phyloP scores from a whole-genome alignment of 495 filamentous ascomycete species.

The Talaromyces thailandensis region DNA sequence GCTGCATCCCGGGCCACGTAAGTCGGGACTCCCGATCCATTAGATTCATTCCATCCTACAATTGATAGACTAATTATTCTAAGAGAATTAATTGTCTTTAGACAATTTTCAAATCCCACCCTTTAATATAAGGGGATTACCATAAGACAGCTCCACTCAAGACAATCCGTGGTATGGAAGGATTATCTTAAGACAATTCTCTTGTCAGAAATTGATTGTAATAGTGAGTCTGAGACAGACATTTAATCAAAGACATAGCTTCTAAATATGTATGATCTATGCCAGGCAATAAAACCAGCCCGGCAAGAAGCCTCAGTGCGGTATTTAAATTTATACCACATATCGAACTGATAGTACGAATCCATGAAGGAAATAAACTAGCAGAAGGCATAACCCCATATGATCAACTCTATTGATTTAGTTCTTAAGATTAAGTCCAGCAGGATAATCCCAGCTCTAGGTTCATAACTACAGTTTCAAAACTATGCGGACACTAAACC shows the following conservation, averaged over 20 bases:
- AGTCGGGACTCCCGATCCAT: background rate
- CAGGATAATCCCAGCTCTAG: background rate
- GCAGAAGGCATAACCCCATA: background rate
- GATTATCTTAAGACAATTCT: no score
- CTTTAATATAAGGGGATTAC: background rate
- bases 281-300: no score
- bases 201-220: no score
- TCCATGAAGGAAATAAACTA: background rate
- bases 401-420: conserved; percentile 1
- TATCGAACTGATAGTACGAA: background rate
- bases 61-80: background rate
- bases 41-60: background rate
- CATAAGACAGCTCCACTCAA: no score
- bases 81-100: background rate
- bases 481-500: conserved; percentile 1
- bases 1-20: background rate
- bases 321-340: background rate
- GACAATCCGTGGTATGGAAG: no score
- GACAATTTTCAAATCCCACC: background rate
- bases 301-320: no score
- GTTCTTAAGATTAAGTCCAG: background rate
- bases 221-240: no score
- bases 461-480: background rate
- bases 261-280: no score
- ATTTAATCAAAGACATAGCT: no score